These are phyloP conservation scores for Penicillium olsonii DNA, from an alignment of 2,329 filamentous ascomycete genomes.

Conservation along the genomic window DNA sequence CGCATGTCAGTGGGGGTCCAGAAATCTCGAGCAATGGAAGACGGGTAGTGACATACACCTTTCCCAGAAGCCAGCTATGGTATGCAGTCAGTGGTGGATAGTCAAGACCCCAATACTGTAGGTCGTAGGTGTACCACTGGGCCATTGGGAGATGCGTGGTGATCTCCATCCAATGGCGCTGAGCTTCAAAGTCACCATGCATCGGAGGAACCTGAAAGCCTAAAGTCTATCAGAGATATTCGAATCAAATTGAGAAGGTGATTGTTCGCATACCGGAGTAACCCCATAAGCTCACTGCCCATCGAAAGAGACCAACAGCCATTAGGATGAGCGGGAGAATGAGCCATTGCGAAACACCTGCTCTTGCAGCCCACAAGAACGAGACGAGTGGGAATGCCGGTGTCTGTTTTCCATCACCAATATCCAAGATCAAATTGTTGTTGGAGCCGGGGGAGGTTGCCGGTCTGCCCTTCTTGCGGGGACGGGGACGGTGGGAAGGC, in stretches of 20 bases:
- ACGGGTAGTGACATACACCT: constrained; percentile 58
- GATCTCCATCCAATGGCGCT: constrained; percentile 98
- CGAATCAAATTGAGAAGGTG: not conserved
- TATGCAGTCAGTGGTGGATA: constrained; percentile 98
- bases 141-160: constrained; percentile 85
- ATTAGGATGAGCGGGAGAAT: constrained; percentile 85
- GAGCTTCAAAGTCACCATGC: constrained; percentile 96
- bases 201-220: constrained; percentile 81
- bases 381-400: constrained; percentile 88
- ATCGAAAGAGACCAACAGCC: constrained; percentile 86
- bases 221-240: constrained; percentile 35
- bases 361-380: constrained; percentile 91
- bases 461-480: constrained; percentile 49
- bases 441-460: constrained; percentile 39
- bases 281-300: constrained; percentile 89
- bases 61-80: constrained; percentile 93
- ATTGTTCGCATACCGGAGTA: constrained; percentile 71
- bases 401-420: constrained; percentile 47
- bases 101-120: constrained; percentile 97
- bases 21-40: not conserved
- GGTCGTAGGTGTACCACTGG: constrained; percentile 97
- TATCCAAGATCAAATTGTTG: constrained; percentile 46
- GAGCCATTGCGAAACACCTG: constrained; percentile 84
- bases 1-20: constrained; percentile 8
- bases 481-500: constrained; percentile 40